A percentile compares a stretch with the other conserved stretches of the same genome.
These are phyloP conservation scores for Leishmania guyanensis DNA, from an alignment of 208 protist species.

Conservation along the genomic window DNA sequence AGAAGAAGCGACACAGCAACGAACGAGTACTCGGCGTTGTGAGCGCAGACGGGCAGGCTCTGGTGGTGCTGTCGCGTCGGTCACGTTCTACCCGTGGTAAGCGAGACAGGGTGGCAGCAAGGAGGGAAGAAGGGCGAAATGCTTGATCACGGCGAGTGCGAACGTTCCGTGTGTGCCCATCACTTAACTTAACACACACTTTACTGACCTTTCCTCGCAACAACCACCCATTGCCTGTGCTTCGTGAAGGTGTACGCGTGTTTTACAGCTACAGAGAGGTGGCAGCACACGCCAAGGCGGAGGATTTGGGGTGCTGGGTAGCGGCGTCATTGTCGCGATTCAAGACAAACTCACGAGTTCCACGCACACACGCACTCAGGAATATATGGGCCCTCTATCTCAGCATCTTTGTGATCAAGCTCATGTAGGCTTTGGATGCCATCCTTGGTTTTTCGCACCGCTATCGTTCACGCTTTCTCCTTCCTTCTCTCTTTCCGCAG, in stretches of 20 bases:
- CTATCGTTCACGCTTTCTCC: neutral
- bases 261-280: neutral
- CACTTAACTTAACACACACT: neutral
- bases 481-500: neutral
- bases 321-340: neutral
- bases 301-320: neutral
- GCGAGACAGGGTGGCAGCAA: neutral
- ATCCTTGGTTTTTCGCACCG: neutral
- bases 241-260: neutral
- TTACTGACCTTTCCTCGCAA: neutral
- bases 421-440: neutral
- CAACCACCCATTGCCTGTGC: neutral
- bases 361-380: too few relatives aligned
- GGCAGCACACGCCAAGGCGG: neutral
- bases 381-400: neutral
- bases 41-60: neutral
- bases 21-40: neutral
- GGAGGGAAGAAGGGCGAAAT: too few relatives aligned
- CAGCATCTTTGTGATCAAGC: neutral
- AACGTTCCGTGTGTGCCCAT: neutral
- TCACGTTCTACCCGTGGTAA: neutral
- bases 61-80: neutral
- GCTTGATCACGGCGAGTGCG: neutral
- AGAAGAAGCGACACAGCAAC: neutral
- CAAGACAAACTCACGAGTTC: neutral